Evolutionary conservation across 2,329 filamentous ascomycete genomes (phyloP), one percentile per base, ranked within the genome.

Genomic region (Apiospora malaysiana): DNA sequence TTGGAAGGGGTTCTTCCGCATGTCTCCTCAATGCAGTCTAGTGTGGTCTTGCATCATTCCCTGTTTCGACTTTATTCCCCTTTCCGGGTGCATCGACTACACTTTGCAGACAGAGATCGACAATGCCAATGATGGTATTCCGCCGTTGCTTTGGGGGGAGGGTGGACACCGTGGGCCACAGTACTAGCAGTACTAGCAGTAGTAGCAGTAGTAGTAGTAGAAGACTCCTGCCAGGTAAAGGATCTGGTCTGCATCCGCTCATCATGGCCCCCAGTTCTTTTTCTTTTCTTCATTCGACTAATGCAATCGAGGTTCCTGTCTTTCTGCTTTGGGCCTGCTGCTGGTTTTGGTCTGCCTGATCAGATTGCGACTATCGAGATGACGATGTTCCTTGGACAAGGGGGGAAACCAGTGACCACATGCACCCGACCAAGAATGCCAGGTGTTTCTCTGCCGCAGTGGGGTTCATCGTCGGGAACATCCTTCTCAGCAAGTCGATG

Each of bases 311-410:
- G 27, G 49, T 32, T 27, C 49, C 49, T 32, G 49, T 59, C 51
- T 59, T 59, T 37, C 51, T 59, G 7, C 51, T 59, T 59, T 59
- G 51, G 51, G 51, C 51, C 14, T 21, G 27, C 27, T 37, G 51
- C 51, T 59, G 27, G 12, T 10, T 51, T 59, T 23, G 51, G 27
- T 37, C 51, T 59, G 51, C 51, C 51, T 59, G 27, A 37, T 59
- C 27, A 10, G 49, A 59, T 59, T 59, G 51, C 51, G 51, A 59
- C 51, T 59, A 32, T 59, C 27, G 51, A 59, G 27, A 59, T 59
- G 51, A 59, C 51, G 51, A 59, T 37, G 27, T 59, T 59, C 47
- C 25, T 5, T 21, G 51, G 16, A 37, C 51, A 32, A 27, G 51
- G 51, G 42, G 42, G 42, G 16, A 16, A 45, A 32, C 32, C 42